Percentiles rank a stretch among this genome's conserved stretches.
Evolutionary conservation across 2,329 filamentous ascomycete species (phyloP).

Genomic region (Diplodia corticola): DNA sequence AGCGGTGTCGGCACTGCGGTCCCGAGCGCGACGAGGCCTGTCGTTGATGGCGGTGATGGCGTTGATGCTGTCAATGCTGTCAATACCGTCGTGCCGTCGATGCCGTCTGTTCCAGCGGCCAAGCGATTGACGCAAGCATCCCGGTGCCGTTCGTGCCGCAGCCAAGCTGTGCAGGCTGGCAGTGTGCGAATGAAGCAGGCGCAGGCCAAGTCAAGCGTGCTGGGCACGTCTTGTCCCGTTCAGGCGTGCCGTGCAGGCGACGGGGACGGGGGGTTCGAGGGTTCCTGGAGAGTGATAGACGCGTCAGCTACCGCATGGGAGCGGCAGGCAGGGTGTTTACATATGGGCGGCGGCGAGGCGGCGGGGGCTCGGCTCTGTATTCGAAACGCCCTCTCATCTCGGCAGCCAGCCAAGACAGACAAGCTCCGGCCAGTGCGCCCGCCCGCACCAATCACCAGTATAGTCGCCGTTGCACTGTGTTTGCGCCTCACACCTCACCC

Average conservation of each 20-base stretch:
- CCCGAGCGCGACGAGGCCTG: no score
- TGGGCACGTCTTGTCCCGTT: conserved; percentile 6
- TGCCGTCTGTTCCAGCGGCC: background rate
- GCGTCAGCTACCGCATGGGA: conserved; percentile 16
- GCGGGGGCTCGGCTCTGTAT: conserved; percentile 12
- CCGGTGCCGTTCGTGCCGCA: background rate
- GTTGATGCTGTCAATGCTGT: no score
- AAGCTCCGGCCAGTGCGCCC: background rate
- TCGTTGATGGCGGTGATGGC: background rate
- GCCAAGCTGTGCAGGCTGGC: background rate
- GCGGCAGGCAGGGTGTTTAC: background rate
- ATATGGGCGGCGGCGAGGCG: conserved; percentile 5
- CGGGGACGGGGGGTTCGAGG: background rate
- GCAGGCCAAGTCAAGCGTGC: background rate
- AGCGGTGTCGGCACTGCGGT: background rate
- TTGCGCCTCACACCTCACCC: background rate
- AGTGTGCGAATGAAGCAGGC: background rate
- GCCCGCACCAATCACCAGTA: conserved; percentile 19
- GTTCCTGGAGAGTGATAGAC: conserved; percentile 5
- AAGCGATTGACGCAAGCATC: background rate
- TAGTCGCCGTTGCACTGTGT: background rate
- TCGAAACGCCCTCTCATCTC: conserved; percentile 22
- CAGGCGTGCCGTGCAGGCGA: background rate
- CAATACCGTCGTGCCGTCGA: no score
- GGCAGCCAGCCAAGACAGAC: background rate